phyloP scores from a whole-genome alignment of 2,329 filamentous ascomycete genomes.

The Gliomastix tumulicola region DNA sequence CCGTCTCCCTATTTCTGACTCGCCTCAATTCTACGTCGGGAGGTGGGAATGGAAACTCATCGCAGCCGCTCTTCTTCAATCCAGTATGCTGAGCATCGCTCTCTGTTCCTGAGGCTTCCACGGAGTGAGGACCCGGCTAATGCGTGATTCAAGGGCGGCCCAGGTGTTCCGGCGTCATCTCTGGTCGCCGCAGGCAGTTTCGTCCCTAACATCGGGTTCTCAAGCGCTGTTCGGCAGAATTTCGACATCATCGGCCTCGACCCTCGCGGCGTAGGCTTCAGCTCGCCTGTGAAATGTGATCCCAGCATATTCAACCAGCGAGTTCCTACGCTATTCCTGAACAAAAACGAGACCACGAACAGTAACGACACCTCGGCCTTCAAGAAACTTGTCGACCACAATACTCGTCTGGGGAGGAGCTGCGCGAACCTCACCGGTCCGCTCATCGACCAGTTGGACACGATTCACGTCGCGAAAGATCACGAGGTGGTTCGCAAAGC shows the following conservation, averaged over 20 bases:
- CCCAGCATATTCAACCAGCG: conserved; percentile 12
- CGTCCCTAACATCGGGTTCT: conserved; percentile 7
- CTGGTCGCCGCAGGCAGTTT: conserved; percentile 1
- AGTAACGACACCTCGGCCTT: conserved; percentile 3
- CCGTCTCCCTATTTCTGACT: conserved; percentile 1
- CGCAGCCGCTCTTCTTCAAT: conserved; percentile 11
- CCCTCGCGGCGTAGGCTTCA: conserved; percentile 32
- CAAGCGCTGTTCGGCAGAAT: conserved; percentile 9
- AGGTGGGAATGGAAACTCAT: not conserved
- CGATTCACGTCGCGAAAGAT: conserved; percentile 13
- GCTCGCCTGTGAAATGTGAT: conserved; percentile 30
- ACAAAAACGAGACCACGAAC: no score
- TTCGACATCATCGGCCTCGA: conserved; percentile 37
- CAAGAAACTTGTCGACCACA: conserved; percentile 7
- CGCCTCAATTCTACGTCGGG: conserved; percentile 3
- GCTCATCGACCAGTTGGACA: conserved; percentile 13
- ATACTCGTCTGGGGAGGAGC: conserved; percentile 10
- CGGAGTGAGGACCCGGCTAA: no score
- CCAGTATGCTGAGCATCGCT: no score
- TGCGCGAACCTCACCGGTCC: conserved; percentile 12
- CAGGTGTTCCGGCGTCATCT: conserved; percentile 7
- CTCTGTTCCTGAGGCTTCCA: no score
- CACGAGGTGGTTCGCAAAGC: conserved; percentile 12
- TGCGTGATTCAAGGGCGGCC: no score
- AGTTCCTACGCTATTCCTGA: conserved; percentile 3